Conservation (phyloP, 345 rosid genomes). For the Eucalyptus rudis region DNA sequence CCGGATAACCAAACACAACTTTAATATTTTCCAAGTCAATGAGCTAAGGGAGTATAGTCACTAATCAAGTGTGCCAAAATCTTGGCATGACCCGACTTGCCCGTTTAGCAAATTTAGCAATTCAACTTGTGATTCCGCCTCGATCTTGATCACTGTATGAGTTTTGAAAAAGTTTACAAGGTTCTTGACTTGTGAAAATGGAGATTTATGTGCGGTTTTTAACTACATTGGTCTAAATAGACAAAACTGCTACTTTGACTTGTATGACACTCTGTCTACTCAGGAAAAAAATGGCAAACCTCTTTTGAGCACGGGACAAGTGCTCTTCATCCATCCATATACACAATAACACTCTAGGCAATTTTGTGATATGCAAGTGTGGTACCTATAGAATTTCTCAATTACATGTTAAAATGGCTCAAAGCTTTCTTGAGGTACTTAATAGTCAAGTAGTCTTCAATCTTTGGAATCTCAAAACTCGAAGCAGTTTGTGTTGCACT, state of each 20-base stretch:
- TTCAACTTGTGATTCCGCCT: background rate
- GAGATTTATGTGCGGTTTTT: background rate
- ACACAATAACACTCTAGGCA: background rate
- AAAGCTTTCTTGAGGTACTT: background rate
- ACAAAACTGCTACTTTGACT: background rate
- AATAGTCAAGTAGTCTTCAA: background rate
- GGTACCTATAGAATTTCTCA: background rate
- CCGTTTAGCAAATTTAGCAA: background rate
- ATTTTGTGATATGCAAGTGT: background rate
- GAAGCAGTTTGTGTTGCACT: background rate
- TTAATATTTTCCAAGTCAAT: too few relatives aligned
- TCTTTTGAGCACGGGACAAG: background rate
- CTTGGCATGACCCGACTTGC: background rate
- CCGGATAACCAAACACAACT: fast-evolving
- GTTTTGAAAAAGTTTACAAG: background rate
- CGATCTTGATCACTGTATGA: background rate
- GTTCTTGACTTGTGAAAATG: background rate
- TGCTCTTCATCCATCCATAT: background rate
- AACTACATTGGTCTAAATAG: background rate
- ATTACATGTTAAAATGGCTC: background rate
- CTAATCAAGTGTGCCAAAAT: background rate
- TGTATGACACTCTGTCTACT: background rate
- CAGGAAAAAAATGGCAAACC: background rate
- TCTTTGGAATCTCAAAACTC: background rate
- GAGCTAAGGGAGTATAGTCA: background rate